Evolutionary conservation across 495 filamentous ascomycete species (phyloP), one percentile per base, ranked within the genome.

Genomic region (Cenococcum geophilum): DNA sequence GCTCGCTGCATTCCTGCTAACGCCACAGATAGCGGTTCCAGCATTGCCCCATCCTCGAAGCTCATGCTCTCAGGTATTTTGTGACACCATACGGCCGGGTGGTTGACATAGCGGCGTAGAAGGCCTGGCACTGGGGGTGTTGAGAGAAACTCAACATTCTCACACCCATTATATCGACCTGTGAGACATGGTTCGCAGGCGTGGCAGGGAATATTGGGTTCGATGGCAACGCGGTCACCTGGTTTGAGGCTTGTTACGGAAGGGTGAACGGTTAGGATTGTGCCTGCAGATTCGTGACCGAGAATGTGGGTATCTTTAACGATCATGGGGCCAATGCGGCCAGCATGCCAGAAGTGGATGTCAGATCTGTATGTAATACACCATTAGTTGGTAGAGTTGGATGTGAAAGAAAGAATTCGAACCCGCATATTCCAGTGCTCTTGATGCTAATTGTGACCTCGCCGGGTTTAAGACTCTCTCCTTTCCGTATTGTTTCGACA

Each of bases 361-460:
- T 96, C 91, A 57, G 90, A 95, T 50, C 89, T 95, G 69, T 36
- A 32, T 6, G n/a, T 6, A 32, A 32, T 3, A 32, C 6, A 32
- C 27, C 27, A 32, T 32, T 32, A 27, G 58, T 40, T 22, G 27
- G 18, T 36, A 18, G 32, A 62, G 35, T 36, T 16, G 72, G 64
- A 68, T 71, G 60, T 64, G 63, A 62, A 10, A 32, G 60, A 64
- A 62, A 61, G 18, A 32, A 67, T 68, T 75, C 81, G 72, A 77
- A 90, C 87, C 91, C 91, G 77, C 91, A 97, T 72, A 97, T 96
- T 53, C 91, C 91, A 14, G 91, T 95, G 74, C 89, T 93, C 71
- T 90, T 86, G 73, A 96, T 82, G 57, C 86, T 86, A 58, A 96
- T 68, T 18, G 87, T 89, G 51, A 96, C 89, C 74, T 96, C 86